Conservation (phyloP, 225 moss, liverwort and hornwort genomes). For the Ulota crispa region DNA sequence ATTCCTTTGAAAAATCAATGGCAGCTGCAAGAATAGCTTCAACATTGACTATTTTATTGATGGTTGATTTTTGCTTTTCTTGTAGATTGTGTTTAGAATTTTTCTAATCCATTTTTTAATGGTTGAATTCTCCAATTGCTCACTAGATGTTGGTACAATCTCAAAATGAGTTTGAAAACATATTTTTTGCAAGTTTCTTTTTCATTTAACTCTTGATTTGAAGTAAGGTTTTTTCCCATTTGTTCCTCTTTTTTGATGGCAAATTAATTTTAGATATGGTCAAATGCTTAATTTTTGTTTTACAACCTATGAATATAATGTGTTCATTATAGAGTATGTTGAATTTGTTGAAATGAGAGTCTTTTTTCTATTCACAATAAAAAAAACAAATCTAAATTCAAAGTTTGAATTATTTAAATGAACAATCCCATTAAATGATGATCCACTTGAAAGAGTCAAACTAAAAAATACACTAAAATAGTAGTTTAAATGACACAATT, state of each 20-base stretch:
- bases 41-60: conserved; percentile 22
- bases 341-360: neutral
- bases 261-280: neutral
- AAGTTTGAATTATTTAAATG: no score
- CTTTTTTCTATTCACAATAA: neutral
- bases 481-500: neutral
- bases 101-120: conserved; percentile 18
- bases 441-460: neutral
- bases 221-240: neutral
- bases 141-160: conserved; percentile 20
- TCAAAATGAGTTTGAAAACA: conserved; percentile 18
- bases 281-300: neutral
- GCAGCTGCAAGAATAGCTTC: conserved; percentile 41
- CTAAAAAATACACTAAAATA: no score
- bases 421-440: neutral
- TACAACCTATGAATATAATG: neutral
- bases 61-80: conserved; percentile 28
- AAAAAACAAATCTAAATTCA: neutral
- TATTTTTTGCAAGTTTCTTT: conserved; percentile 8
- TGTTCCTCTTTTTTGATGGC: conserved; percentile 26
- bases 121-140: conserved; percentile 19
- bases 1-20: conserved; percentile 50
- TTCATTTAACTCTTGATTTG: neutral
- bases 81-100: neutral
- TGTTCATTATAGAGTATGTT: neutral